phyloP scores from a whole-genome alignment of 2,329 filamentous ascomycete genomes.

The Zasmidium citrigriseum region DNA sequence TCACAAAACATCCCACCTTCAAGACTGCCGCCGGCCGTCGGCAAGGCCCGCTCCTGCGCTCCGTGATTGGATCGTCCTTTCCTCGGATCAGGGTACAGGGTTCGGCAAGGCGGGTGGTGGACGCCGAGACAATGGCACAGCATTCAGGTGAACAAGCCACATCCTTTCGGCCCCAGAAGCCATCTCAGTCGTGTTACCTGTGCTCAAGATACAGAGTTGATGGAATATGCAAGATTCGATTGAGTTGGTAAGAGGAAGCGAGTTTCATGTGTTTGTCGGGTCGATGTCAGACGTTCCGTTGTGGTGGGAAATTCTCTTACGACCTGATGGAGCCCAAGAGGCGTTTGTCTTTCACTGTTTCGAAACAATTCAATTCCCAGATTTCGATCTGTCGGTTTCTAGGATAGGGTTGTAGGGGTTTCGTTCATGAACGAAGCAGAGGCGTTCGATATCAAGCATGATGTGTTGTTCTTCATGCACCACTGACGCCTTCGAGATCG shows the following conservation, averaged over 20 bases:
- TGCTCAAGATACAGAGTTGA: not conserved
- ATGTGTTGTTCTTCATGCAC: not conserved
- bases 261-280: not conserved
- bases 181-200: not conserved
- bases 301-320: not conserved
- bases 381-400: no score
- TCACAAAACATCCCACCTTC: no score
- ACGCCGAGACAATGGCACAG: constrained; percentile 3
- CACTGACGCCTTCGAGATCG: not conserved
- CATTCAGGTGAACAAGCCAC: no score
- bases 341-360: not conserved
- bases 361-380: not conserved
- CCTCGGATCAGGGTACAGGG: not conserved
- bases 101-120: not conserved
- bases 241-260: not conserved
- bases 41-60: not conserved
- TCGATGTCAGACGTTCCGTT: not conserved
- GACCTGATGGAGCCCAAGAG: not conserved
- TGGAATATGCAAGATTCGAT: not conserved
- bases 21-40: not conserved
- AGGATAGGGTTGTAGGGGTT: no score
- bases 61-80: not conserved
- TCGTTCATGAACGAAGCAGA: no score
- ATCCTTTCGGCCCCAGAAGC: not conserved
- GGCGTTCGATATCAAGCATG: no score